Base-by-base conservation (phyloP, 2,329 filamentous ascomycete species). In the Ophiostoma sp. region DNA sequence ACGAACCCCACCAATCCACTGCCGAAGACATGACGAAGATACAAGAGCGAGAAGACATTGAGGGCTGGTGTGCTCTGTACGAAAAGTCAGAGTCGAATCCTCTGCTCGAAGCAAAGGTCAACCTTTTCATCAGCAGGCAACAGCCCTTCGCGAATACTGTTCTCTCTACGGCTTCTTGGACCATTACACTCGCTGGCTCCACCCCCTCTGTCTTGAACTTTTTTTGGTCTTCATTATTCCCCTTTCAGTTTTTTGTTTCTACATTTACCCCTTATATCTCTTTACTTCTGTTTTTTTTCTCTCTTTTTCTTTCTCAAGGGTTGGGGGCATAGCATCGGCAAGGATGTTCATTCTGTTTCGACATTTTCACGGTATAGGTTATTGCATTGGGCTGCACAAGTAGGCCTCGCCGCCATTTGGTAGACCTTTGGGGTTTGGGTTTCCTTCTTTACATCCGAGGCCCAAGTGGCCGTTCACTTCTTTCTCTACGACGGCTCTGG, bases 21-120 rank as follows among this genome's bases (percentile, higher is more conserved):
- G 64, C 69, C 66, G 60, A 69, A 70, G 69, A 70, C 69, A 70
- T 27, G 60, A 66, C 67, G 27, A 66, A 52, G 65, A 67, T 14
- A 64, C 52, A 58, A 58, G n/a, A 58, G 27, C 36, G 18, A 18
- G 9, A 58, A 58, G 14, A 8, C 18, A 38, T 5, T 5, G 27
- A 11, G 36, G 40, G 12, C 4, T 36, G 27, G 11, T 60, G 27
- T 60, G 27, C 27, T 40, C 7, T 18, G n/a, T 5, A n/a, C n/a
- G 18, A 27, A 27, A 27, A 27, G 27, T 27, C 2, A 27, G 27
- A 27, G 2, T 27, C 27, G 27, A 27, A 27, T 27, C 27, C 2
- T 27, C 27, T 27, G 27, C 27, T 27, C 27, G 27, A 27, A 27
- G 27, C 27, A 27, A 27, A 1, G 27, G 27, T 27, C 27, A 27